Evolutionary conservation across 805 yeast genomes (phyloP), one percentile per base, ranked within the genome.

Genomic region (Pichia heedii): DNA sequence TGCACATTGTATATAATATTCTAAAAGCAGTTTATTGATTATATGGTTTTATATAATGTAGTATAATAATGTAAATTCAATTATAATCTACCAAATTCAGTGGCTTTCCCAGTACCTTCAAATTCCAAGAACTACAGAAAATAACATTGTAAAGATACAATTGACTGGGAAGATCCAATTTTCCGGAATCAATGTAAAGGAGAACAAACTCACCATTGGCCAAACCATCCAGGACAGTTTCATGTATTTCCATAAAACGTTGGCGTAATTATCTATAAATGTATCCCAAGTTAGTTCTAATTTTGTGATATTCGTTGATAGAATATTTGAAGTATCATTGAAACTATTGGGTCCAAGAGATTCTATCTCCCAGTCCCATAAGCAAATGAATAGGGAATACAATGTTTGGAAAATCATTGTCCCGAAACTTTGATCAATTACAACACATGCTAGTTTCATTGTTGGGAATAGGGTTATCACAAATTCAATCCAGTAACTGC

Each of bases 131-230:
- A 77, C 59, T 26, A 78, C 54, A 41, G 76, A 76, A 78, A 83
- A 79, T 1, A 76, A 45, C 50, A 79, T 65, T 41, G 68, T 72
- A 16, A 78, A 77, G 36, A 74, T 52, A 52, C 84, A 78, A 49
- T 76, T 79, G 42, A 73, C 66, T 1, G 81, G 79, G 58, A 79
- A 77, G 50, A 79, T 71, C 51, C 69, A 55, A n/a, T 66, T 57
- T 29, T 66, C 63, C 0, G 76, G 77, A 11, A 77, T 57, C 36
- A 70, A 62, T 19, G 67, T 63, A 55, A 79, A 79, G 46, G 74
- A 66, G 33, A 70, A 47, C 9, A 71, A 58, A 13, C 81, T 75
- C 42, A 76, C 71, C 35, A 73, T 59, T 3, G 85, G 84, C 82
- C 84, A 79, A 41, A 70, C 68, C 54, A 75, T 60, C 53, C 73